A percentile compares a stretch with the other conserved stretches of the same genome.
Evolutionary conservation across 2,329 filamentous ascomycete genomes (phyloP).

Genomic region (Fusarium torulosum): DNA sequence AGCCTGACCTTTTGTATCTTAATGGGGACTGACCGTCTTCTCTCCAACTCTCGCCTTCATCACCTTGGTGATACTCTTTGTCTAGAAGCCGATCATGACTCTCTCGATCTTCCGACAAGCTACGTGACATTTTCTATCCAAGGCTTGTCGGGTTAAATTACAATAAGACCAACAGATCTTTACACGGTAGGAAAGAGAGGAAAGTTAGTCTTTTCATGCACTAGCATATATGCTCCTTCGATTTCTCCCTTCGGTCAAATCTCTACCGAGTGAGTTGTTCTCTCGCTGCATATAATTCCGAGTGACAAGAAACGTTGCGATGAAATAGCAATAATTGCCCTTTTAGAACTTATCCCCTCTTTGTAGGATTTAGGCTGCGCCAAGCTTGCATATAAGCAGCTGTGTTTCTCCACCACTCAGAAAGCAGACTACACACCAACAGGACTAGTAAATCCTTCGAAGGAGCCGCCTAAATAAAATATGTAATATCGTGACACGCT

Average conservation of each 20-base stretch:
- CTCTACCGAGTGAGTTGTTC: background rate
- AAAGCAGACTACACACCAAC: background rate
- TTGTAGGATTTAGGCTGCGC: constrained; percentile 10
- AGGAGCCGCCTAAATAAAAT: background rate
- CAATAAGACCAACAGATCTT: rapidly evolving
- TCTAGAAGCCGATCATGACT: background rate
- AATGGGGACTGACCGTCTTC: no score
- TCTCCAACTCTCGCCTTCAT: background rate
- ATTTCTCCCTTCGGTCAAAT: background rate
- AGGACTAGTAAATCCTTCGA: background rate
- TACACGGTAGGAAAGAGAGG: no score
- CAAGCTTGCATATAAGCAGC: background rate
- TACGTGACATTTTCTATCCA: background rate
- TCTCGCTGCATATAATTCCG: background rate
- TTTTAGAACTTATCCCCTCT: background rate
- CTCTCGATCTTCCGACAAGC: background rate
- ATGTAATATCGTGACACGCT: background rate
- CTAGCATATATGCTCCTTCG: background rate
- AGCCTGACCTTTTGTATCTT: background rate
- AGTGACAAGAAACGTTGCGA: background rate
- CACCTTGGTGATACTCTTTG: background rate
- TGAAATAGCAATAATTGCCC: background rate
- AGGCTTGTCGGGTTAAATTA: rapidly evolving
- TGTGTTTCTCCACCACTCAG: constrained; percentile 5
- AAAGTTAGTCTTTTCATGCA: background rate